Evolutionary conservation across 2,329 filamentous ascomycete genomes (phyloP).

Genomic region (Alternaria ethzedia): DNA sequence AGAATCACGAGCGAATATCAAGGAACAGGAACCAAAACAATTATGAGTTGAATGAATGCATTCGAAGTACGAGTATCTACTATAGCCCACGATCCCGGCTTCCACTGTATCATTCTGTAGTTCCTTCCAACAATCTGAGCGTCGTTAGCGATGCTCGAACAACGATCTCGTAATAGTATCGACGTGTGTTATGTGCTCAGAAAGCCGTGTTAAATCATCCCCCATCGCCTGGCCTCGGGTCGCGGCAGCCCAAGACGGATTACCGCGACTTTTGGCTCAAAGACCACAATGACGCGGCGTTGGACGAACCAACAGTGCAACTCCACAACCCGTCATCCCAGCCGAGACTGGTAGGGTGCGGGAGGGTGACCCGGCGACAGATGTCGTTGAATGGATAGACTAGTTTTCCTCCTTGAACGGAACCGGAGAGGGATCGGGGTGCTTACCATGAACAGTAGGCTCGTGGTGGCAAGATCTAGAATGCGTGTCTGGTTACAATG

Average conservation of each 20-base stretch:
- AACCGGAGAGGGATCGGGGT: slow-evolving; percentile 13
- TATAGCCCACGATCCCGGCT: background rate
- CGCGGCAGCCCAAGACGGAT: slow-evolving; percentile 54
- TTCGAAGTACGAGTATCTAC: background rate
- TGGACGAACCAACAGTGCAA: slow-evolving; percentile 55
- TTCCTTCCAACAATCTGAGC: background rate
- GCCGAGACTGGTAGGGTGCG: slow-evolving; percentile 66
- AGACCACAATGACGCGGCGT: slow-evolving; percentile 65
- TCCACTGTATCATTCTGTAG: background rate
- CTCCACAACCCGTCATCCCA: slow-evolving; percentile 79
- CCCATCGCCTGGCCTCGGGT: slow-evolving; percentile 63
- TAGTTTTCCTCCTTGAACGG: slow-evolving; percentile 63
- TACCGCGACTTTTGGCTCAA: slow-evolving; percentile 46
- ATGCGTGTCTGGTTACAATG: slow-evolving; percentile 6
- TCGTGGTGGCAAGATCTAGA: background rate
- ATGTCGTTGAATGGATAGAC: slow-evolving; percentile 70
- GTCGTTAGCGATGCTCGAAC: slow-evolving; percentile 18
- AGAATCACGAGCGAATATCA: background rate
- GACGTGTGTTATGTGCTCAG: slow-evolving; percentile 55
- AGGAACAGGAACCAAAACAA: background rate
- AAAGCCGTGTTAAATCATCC: slow-evolving; percentile 75
- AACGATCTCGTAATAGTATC: slow-evolving; percentile 8
- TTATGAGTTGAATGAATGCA: background rate
- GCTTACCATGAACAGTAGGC: slow-evolving; percentile 29
- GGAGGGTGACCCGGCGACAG: slow-evolving; percentile 73